Percentiles rank a stretch among this genome's conserved stretches.
These are phyloP conservation scores for Ulmus americana DNA, from an alignment of 331 rosid genomes.

Conservation along the genomic window DNA sequence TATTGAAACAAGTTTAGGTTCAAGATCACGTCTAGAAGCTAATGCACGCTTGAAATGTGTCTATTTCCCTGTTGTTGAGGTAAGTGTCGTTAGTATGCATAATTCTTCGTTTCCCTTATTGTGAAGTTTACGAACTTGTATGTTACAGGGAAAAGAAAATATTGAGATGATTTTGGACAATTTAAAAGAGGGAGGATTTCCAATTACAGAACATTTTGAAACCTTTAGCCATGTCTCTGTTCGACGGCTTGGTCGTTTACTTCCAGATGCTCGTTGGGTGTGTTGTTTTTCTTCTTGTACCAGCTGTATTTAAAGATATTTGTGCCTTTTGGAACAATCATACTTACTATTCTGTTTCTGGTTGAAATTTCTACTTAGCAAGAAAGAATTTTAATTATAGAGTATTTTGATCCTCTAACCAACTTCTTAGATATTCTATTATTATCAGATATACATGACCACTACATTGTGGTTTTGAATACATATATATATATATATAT, in stretches of 20 bases:
- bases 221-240: slow-evolving; percentile 48
- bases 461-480: background rate
- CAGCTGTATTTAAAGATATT: background rate
- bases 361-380: too few species aligned
- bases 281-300: slow-evolving; percentile 12
- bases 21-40: slow-evolving; percentile 29
- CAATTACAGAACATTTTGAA: slow-evolving; percentile 28
- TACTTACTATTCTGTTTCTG: too few species aligned
- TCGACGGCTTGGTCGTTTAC: slow-evolving; percentile 69
- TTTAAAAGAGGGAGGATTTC: slow-evolving; percentile 29
- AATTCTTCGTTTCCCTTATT: background rate
- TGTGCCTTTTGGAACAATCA: background rate
- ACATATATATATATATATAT: too few species aligned
- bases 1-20: slow-evolving; percentile 28
- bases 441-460: background rate
- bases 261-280: slow-evolving; percentile 77
- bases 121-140: slow-evolving; percentile 2
- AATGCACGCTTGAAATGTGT: slow-evolving; percentile 54
- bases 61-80: slow-evolving; percentile 51
- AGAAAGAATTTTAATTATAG: too few species aligned
- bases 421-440: too few species aligned
- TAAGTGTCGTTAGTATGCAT: slow-evolving; percentile 12
- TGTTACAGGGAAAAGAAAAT: slow-evolving; percentile 49
- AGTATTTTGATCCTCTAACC: too few species aligned
- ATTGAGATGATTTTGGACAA: slow-evolving; percentile 46